Base-by-base conservation (phyloP, 176 grass and related monocot genomes). In the Phyllostachys edulis region DNA sequence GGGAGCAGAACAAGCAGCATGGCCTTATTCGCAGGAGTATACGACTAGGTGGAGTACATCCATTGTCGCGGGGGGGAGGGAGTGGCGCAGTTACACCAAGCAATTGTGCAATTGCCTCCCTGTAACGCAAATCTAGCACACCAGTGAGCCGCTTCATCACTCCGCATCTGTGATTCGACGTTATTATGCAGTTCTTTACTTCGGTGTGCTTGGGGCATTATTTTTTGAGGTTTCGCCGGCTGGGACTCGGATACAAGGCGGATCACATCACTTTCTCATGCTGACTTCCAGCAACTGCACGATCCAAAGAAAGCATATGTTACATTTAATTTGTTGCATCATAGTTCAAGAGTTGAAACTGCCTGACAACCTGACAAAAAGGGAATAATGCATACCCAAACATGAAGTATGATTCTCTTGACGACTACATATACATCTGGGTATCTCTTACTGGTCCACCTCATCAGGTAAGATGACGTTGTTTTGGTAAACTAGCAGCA, bases 401-500 rank as follows among this genome's bases (percentile, higher is more conserved):
- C 27, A 69, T 75, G 49, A 39, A 59, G 79, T 73, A 37, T 38
- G 66, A 49, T 77, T 77, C 74, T 57, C 59, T 32, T 29, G 14
- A 62, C 39, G 24, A 59, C 50, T 67, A 56, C 40, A 46, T 56
- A 73, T 32, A 72, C 63, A 82, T 23, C 55, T 55, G 6, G 13
- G 23, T 56, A 74, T 40, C 64, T 55, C 73, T 87, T 81, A 98
- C 38, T 61, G 87, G 56, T 95, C 96, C 73, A 98, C 71, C 78
- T 92, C 91, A 9, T 92, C 87, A 44, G 93, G 89, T 80, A 98
- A 73, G 24, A 79, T 80, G 14, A 80, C 80, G 11, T 92, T 92
- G 17, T 94, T 81, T 63, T 90, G 86, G 81, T 90, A 98, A 60
- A 98, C 96, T 12, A 95, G 86, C 34, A 67, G 89, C 93, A 98